phyloP scores from a whole-genome alignment of 148 eudicot species.

The Selenicereus undatus region DNA sequence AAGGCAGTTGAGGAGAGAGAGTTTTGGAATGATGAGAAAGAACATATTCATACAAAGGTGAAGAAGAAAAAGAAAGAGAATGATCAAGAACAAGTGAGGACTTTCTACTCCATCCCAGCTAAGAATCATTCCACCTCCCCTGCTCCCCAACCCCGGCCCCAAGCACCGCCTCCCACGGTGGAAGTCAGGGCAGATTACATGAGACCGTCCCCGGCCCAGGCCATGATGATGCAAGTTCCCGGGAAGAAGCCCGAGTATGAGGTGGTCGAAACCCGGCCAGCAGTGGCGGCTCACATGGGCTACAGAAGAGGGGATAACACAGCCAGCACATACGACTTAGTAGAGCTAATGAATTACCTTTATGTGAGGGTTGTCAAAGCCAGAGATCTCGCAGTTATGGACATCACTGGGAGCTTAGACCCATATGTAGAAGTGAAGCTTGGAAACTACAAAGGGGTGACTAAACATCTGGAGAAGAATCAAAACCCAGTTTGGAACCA shows the following conservation, averaged over 20 bases:
- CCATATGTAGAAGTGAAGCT: conserved; percentile 91
- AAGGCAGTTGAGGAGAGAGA: conserved; percentile 3
- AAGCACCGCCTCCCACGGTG: conserved; percentile 5
- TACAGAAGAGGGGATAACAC: conserved; percentile 66
- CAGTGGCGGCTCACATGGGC: conserved; percentile 84
- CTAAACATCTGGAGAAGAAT: conserved; percentile 75
- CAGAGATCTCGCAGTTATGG: conserved; percentile 81
- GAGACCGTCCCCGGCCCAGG: conserved; percentile 39
- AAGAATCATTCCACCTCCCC: conserved; percentile 17
- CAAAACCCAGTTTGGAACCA: conserved; percentile 72
- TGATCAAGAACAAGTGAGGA: conserved; percentile 48
- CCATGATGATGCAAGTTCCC: conserved; percentile 77
- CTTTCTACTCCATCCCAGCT: conserved; percentile 59
- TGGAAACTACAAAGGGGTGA: conserved; percentile 90
- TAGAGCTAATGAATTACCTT: conserved; percentile 77
- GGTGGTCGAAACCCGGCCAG: conserved; percentile 78
- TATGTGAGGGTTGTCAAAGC: conserved; percentile 86
- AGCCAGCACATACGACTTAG: conserved; percentile 76
- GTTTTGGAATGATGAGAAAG: neutral
- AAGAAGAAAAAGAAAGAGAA: conserved; percentile 31
- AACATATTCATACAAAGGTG: neutral
- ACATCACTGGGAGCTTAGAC: conserved; percentile 75
- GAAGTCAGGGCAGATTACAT: conserved; percentile 54
- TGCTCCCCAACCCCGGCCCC: neutral
- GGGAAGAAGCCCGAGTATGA: conserved; percentile 72